phyloP scores from a whole-genome alignment of 1,284 basidiomycete species.

The Trametes polyzona region DNA sequence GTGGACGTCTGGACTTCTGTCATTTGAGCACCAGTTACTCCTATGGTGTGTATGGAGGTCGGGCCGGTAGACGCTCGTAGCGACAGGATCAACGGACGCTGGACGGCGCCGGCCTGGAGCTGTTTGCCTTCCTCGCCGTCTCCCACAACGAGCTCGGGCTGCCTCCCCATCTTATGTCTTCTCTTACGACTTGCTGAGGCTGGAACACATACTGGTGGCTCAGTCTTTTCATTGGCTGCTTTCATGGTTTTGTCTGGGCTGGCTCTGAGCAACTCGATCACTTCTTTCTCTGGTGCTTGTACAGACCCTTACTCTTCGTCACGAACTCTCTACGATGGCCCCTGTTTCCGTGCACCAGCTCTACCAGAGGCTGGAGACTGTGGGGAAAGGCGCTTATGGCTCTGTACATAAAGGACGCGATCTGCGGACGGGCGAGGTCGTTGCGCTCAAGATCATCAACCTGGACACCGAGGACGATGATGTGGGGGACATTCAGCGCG shows the following conservation, averaged over 20 bases:
- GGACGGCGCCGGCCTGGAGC: no score
- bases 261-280: constrained; percentile 11
- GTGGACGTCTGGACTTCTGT: no score
- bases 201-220: neutral
- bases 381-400: constrained; percentile 94
- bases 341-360: constrained; percentile 45
- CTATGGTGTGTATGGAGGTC: no score
- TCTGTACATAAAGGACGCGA: constrained; percentile 95
- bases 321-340: constrained; percentile 20
- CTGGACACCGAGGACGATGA: constrained; percentile 97
- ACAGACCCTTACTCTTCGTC: neutral
- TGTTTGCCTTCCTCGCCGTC: neutral
- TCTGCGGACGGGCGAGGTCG: constrained; percentile 81
- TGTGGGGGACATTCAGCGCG: constrained; percentile 95
- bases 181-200: constrained; percentile 2
- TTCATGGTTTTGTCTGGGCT: constrained; percentile 16
- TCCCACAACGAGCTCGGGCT: constrained; percentile 7
- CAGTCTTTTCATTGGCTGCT: neutral
- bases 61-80: neutral
- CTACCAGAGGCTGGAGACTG: constrained; percentile 59
- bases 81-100: no score
- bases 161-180: neutral
- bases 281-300: constrained; percentile 8
- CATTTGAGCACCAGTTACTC: no score
- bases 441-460: constrained; percentile 98